Conservation (phyloP, 2,329 filamentous ascomycete genomes). For the Aaosphaeria pasadenensis region DNA sequence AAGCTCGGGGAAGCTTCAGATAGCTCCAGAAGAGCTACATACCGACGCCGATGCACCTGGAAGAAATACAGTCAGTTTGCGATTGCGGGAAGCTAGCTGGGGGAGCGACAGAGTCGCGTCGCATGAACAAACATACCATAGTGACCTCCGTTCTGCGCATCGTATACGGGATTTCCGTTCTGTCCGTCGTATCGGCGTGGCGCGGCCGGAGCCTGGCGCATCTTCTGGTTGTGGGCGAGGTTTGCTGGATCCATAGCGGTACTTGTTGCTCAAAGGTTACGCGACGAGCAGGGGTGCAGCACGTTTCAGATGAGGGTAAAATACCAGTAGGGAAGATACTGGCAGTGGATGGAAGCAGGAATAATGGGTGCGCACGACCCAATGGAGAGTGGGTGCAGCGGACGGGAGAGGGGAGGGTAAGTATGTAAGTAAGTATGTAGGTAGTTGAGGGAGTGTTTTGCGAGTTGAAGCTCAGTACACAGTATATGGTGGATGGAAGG, state of each 20-base stretch:
- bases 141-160: conserved; percentile 46
- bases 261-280: conserved; percentile 29
- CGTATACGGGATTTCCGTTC: conserved; percentile 49
- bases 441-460: too few species aligned
- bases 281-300: conserved; percentile 23
- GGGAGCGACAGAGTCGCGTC: background rate
- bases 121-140: conserved; percentile 41
- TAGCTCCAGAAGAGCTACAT: conserved; percentile 34
- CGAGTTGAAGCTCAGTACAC: too few species aligned
- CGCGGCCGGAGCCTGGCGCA: conserved; percentile 33
- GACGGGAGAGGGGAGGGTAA: conserved; percentile 11
- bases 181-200: conserved; percentile 49
- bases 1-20: background rate
- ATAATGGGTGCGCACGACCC: conserved; percentile 11
- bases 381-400: conserved; percentile 20
- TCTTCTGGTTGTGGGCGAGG: conserved; percentile 31
- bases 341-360: conserved; percentile 18
- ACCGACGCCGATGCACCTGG: conserved; percentile 67
- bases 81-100: background rate
- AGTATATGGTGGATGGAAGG: conserved; percentile 11
- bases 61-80: conserved; percentile 15
- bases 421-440: conserved; percentile 18
- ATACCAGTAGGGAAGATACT: background rate
- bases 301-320: conserved; percentile 3
- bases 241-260: conserved; percentile 37